Conservation (phyloP, 106 monocot species). For the Apostasia shenzhenica region DNA sequence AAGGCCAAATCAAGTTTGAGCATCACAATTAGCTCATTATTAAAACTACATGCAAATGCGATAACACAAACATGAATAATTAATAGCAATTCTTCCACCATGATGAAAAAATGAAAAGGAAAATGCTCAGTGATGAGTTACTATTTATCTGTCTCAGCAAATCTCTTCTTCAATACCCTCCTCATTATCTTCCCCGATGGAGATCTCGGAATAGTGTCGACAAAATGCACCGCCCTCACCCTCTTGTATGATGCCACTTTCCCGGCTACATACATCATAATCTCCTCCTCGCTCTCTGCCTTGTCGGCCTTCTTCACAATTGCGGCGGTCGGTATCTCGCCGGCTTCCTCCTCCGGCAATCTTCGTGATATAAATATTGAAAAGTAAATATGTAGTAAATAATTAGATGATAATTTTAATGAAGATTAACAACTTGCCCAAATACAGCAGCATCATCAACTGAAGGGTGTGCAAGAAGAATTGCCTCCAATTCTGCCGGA, state of each 20-base stretch:
- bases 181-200: constrained; percentile 83
- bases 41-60: no score
- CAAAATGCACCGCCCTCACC: constrained; percentile 48
- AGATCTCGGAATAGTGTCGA: constrained; percentile 77
- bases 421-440: constrained; percentile 23
- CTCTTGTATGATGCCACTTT: constrained; percentile 88
- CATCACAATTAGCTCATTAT: no score
- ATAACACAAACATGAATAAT: no score
- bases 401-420: not conserved
- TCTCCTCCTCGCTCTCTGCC: constrained; percentile 51
- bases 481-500: constrained; percentile 88
- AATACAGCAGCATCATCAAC: constrained; percentile 82
- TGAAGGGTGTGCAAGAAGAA: constrained; percentile 74
- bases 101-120: no score
- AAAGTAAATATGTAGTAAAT: no score
- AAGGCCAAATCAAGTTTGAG: no score
- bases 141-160: not conserved
- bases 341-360: constrained; percentile 75
- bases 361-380: constrained; percentile 15
- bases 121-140: no score
- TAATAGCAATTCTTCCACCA: no score
- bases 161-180: constrained; percentile 50
- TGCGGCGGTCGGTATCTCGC: constrained; percentile 80
- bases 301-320: constrained; percentile 47
- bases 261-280: constrained; percentile 51